Base-by-base conservation (phyloP, 352 stramenopile species). In the Globisporangium radiosum region DNA sequence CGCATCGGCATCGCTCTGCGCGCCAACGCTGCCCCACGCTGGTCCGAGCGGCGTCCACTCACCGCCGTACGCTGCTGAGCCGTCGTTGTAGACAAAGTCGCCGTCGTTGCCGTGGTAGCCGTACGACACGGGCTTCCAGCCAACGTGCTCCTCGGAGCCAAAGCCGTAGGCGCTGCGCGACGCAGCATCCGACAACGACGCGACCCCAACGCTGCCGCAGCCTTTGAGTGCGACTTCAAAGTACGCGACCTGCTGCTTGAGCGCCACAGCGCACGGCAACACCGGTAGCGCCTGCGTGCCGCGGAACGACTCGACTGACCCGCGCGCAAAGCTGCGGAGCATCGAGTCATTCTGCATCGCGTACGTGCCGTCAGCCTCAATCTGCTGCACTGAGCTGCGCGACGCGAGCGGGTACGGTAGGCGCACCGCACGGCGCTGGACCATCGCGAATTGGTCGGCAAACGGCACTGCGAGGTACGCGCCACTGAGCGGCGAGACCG, bases 81-180 rank as follows among this genome's bases (percentile, higher is more conserved):
- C 85, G 63, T 89, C 73, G 60, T 95, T 92, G 52, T 77, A 90
- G 25, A 92, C 83, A 62, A 95, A 90, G 66, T 90, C 81, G 50
- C 85, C 85, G 63, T 93, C 83, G 60, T 92, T 91, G 61, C 80
- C 78, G 62, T 95, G 85, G 75, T 93, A 95, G 52, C 80, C 85
- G 60, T 87, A 92, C 10, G 83, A 88, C 38, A 92, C 60, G 56
- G 76, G 73, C 65, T 84, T 90, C 83, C 81, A 93, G 63, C 85
- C 85, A 25, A 95, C 69, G 68, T 93, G 83, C 47, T 90, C 82
- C 57, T 81, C 78, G 40, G 82, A 92, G 38, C 83, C 85, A 48
- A 90, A 95, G 66, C 83, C 83, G 65, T 92, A 93, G 37, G 80
- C 75, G 51, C 69, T 71, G 54, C 77, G 71, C 38, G 78, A 78